phyloP scores from a whole-genome alignment of 2,329 filamentous ascomycete genomes.

The Fusarium siculi region DNA sequence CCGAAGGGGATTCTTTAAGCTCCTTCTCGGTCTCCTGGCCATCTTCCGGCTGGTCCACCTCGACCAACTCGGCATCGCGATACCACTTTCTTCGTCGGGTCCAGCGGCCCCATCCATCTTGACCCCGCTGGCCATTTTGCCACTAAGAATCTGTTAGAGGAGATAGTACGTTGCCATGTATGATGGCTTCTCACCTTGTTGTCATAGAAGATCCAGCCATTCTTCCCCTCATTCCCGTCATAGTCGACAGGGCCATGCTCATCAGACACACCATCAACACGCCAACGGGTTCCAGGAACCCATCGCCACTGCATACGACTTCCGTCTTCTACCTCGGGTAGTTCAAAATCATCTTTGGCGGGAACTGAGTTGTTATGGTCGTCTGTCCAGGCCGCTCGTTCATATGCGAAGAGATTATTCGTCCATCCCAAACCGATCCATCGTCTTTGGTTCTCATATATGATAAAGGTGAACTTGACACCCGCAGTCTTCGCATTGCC shows the following conservation, averaged over 20 bases:
- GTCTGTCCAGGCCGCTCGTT: slow-evolving; percentile 92
- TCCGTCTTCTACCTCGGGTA: slow-evolving; percentile 70
- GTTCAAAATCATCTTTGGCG: slow-evolving; percentile 74
- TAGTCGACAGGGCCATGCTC: slow-evolving; percentile 57
- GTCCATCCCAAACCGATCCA: slow-evolving; percentile 98
- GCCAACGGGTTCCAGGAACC: slow-evolving; percentile 88
- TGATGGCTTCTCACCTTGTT: slow-evolving; percentile 75
- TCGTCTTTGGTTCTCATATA: slow-evolving; percentile 95
- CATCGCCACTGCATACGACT: slow-evolving; percentile 73
- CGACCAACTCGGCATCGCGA: slow-evolving; percentile 93
- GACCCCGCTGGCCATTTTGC: slow-evolving; percentile 85
- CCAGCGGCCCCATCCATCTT: slow-evolving; percentile 94
- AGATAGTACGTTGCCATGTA: rapidly evolving
- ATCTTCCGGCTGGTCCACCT: slow-evolving; percentile 60
- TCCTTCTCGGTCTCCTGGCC: slow-evolving; percentile 52
- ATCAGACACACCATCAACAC: slow-evolving; percentile 78
- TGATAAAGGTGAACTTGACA: slow-evolving; percentile 94
- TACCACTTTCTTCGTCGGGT: slow-evolving; percentile 96
- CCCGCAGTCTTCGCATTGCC: slow-evolving; percentile 72
- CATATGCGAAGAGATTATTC: slow-evolving; percentile 87
- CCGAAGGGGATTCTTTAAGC: slow-evolving; percentile 41
- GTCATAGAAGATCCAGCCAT: slow-evolving; percentile 97
- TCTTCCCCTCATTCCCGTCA: slow-evolving; percentile 69
- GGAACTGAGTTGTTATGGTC: slow-evolving; percentile 89
- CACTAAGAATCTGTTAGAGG: slow-evolving; percentile 66